A percentile compares a stretch with the other conserved stretches of the same genome.
phyloP scores from a whole-genome alignment of 2,329 filamentous ascomycete genomes.

The Pseudopithomyces maydicus region DNA sequence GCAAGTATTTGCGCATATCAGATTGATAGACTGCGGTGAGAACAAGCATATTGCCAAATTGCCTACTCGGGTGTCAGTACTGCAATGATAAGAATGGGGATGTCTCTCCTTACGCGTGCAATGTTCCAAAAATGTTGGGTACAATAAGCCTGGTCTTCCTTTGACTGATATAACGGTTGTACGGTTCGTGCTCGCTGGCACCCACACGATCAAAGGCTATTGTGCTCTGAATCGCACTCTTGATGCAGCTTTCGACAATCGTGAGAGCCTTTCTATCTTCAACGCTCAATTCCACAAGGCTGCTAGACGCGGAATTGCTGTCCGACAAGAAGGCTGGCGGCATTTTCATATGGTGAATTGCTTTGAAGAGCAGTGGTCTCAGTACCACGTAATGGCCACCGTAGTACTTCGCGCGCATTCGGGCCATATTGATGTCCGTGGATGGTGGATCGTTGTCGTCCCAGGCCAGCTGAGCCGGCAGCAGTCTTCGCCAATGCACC shows the following conservation, averaged over 20 bases:
- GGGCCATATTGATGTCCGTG: constrained; percentile 76
- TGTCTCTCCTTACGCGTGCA: constrained; percentile 78
- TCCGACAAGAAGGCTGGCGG: constrained; percentile 26
- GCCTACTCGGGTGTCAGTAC: constrained; percentile 57
- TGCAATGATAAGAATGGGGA: constrained; percentile 21
- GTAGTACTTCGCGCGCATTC: constrained; percentile 92
- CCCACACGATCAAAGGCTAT: constrained; percentile 74
- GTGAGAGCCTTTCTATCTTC: constrained; percentile 31
- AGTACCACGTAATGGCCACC: constrained; percentile 90
- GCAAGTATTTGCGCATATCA: constrained; percentile 39
- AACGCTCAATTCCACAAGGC: constrained; percentile 34
- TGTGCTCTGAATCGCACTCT: constrained; percentile 81
- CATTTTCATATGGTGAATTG: constrained; percentile 56
- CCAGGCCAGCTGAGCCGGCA: constrained; percentile 63
- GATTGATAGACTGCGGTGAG: constrained; percentile 80
- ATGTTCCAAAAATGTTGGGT: constrained; percentile 95
- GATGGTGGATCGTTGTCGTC: constrained; percentile 72
- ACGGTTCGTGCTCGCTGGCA: constrained; percentile 25
- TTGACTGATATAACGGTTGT: constrained; percentile 57
- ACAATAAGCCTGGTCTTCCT: constrained; percentile 73
- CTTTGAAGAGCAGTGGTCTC: constrained; percentile 72
- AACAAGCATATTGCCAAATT: constrained; percentile 97
- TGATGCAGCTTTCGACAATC: constrained; percentile 39
- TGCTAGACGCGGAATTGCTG: constrained; percentile 59
- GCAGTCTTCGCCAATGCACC: constrained; percentile 58